Evolutionary conservation across 1,139 yeast species (phyloP).

Genomic region (Zygotorulaspora mrakii): DNA sequence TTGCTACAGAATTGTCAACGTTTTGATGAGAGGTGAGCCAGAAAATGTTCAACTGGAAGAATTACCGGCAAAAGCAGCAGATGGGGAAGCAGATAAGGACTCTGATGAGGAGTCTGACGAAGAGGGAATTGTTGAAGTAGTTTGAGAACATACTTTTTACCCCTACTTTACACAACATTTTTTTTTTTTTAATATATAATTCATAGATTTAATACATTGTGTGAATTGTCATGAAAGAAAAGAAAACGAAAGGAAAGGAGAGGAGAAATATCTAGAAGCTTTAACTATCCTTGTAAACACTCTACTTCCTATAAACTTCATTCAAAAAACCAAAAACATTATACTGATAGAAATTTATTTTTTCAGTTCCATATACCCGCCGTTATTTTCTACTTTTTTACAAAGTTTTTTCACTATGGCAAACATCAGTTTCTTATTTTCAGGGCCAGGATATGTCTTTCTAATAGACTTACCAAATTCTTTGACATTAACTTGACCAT

Average conservation of each 20-base stretch:
- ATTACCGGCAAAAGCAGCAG: conserved; percentile 42
- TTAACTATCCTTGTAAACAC: too few relatives aligned
- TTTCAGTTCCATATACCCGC: conserved; percentile 58
- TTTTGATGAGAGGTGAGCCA: conserved; percentile 89
- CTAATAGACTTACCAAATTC: conserved; percentile 56
- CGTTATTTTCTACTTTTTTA: conserved; percentile 49
- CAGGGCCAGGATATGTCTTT: conserved; percentile 61
- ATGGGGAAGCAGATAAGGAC: conserved; percentile 35
- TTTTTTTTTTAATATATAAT: too few relatives aligned
- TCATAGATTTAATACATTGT: too few relatives aligned
- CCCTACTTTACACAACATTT: too few relatives aligned
- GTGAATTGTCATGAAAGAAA: too few relatives aligned
- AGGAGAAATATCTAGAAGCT: too few relatives aligned
- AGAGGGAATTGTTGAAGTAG: conserved; percentile 36
- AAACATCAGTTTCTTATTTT: conserved; percentile 65
- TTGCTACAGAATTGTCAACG: conserved; percentile 73
- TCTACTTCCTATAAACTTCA: too few relatives aligned
- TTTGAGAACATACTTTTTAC: conserved; percentile 16
- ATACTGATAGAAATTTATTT: too few relatives aligned
- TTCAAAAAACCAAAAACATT: too few relatives aligned
- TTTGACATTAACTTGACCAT: conserved; percentile 46
- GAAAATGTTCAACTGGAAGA: conserved; percentile 51
- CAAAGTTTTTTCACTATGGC: conserved; percentile 65
- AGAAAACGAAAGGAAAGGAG: too few relatives aligned
- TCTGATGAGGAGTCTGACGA: conserved; percentile 12